Evolutionary conservation across 2,329 filamentous ascomycete genomes (phyloP), one percentile per base, ranked within the genome.

Genomic region (Clarireedia paspali): DNA sequence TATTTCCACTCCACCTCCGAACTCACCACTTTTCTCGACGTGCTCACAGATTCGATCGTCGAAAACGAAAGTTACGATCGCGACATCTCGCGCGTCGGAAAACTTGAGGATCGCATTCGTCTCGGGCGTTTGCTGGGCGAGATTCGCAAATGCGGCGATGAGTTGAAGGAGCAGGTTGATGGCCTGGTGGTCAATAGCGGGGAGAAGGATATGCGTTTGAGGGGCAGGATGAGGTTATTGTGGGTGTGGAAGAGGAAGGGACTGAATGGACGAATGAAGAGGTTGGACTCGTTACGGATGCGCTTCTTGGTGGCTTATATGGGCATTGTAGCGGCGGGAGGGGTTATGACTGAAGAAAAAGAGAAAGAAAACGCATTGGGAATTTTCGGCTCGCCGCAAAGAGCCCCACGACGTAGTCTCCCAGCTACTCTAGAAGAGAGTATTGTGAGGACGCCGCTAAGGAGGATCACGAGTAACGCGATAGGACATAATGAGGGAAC

Each of bases 31-130:
- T 82, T 85, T 63, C 69, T 84, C 64, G 81, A 84, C 65, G 75
- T 78, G 15, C 75, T 82, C 64, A 81, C 84, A 67, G 81, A 77
- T 64, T 66, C 81, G 40, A 74, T 83, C 49, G 73, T 78, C 62
- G 83, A 85, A 67, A 85, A 84, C 64, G 82, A 85, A 69, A 80
- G 75, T 64, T 84, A 84, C 66, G 80, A 84, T 67, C 73, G 75
- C 62, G 81, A 85, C 63, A 74, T 85, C 48, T 72, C 76, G 55
- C 78, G 77, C 57, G 75, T 85, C 40, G 75, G 74, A 65, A 77
- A 78, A 42, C 73, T 84, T 30, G 82, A 84, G 60, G 82, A 85
- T 68, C 84, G 84, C 72, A 66, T 84, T 48, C 79, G 82, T 50
- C 74, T 86, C 42, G 74, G 72, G 58, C 75, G 76, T 44, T 71